Evolutionary conservation across 73 alveolate species (phyloP), one percentile per base, ranked within the genome.

Genomic region (Paramecium octaurelia): DNA sequence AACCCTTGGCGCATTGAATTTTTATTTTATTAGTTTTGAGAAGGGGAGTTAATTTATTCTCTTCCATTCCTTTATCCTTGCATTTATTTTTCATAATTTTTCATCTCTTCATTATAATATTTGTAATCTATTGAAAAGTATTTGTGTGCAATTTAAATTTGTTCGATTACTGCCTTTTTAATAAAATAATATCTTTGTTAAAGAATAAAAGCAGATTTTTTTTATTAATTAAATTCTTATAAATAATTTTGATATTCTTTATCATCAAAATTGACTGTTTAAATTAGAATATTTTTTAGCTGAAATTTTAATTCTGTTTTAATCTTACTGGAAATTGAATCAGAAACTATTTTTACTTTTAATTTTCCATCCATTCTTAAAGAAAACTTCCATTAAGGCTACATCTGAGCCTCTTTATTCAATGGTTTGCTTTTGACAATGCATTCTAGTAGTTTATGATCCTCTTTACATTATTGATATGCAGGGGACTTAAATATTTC

Each of bases 311-410:
- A 44, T 80, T 80, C 70, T 21, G 91, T 80, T 27, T 35, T 80
- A 3, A 24, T 42, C 29, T 31, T 46, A 10, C 34, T 21, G 4
- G 71, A 27, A 12, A 80, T 24, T 3, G 46, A 80, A 80, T 80
- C 91, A 20, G 91, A 80, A 42, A 80, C 46, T 14, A 80, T 80
- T 35, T 46, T 80, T 20, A 80, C 34, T 43, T 80, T 80, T 27
- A 20, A 46, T 24, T 48, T 44, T n/a, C 57, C 91, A 44, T 80
- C 76, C 46, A 80, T 80, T 31, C 11, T 43, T 23, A 80, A 21
- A 0, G 34, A 42, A 3, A 80, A 48, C 8, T 46, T 80, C n/a
- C n/a, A 24, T 80, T 43, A 16, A 0, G 36, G 38, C 20, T 80
- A 10, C 0, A 4, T 27, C 8, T 8, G 12, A 34, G 10, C 21